Base-by-base conservation (phyloP, 495 filamentous ascomycete species). In the Daldinia loculata region DNA sequence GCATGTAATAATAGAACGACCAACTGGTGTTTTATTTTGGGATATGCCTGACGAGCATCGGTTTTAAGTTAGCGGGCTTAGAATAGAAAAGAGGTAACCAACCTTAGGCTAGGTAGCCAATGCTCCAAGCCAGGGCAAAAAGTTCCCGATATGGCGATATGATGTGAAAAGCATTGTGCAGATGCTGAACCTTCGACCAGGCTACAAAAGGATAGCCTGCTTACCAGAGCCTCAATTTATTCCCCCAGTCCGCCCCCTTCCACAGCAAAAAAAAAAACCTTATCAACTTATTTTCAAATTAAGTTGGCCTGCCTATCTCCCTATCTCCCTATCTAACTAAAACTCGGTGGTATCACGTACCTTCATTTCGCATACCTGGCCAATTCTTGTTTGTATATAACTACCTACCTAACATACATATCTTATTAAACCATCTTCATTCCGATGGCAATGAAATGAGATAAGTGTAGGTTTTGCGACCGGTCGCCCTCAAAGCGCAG, bases 141-240 rank as follows among this genome's bases (percentile, higher is more conserved):
- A 9, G 27, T 32, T 9, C 19, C 43, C n/a, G 17, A 19, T 19
- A 48, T 48, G 43, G 43, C 6, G 43, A 48, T 48, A 48, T 48
- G 19, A 22, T 22, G 43, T 32, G 30, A 36, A 66, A 66, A 61
- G 61, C 56, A 66, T 61, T 30, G 34, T 61, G 61, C 56, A 70
- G 38, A 65, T 56, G 57, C 22, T 66, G 56, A 61, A 61, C 55
- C 48, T 61, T n/a, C 11, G 24, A 17, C 39, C 29, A 38, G 34
- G 57, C 51, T 69, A 51, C 61, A 45, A 58, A 60, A 29, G 19
- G 43, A 48, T 48, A 48, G 19, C 43, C 51, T 45, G 34, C 56
- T 32, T 17, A 61, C 29, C 61, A 66, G 50, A 70, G 67, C 67
- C 67, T 70, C 67, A 70, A 50, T 22, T 27, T 36, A 52, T 24